phyloP scores from a whole-genome alignment of 2,329 filamentous ascomycete genomes.

The Acrodontium crateriforme region DNA sequence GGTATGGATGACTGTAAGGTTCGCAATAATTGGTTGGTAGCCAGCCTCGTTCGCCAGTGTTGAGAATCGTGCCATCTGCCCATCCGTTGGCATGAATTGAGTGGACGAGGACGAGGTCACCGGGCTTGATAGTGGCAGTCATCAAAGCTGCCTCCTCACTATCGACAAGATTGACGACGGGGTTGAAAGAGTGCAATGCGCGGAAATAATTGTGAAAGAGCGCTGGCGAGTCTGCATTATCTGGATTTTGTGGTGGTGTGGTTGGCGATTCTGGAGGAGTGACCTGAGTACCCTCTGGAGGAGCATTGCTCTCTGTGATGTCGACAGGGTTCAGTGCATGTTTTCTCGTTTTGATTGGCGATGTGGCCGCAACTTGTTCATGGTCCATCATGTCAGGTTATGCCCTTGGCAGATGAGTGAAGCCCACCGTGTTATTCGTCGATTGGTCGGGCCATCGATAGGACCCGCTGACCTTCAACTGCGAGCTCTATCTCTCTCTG shows the following conservation, averaged over 20 bases:
- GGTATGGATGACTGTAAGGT: conserved; percentile 76
- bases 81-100: conserved; percentile 97
- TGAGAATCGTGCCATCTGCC: conserved; percentile 86
- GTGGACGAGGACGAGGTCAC: conserved; percentile 86
- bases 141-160: conserved; percentile 49
- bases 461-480: too few relatives aligned
- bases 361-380: too few relatives aligned
- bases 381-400: too few relatives aligned
- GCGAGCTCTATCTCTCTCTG: too few relatives aligned
- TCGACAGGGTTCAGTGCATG: too few relatives aligned
- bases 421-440: too few relatives aligned
- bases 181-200: conserved; percentile 86
- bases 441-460: too few relatives aligned
- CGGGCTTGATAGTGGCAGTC: conserved; percentile 75
- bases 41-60: conserved; percentile 82
- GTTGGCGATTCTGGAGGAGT: too few relatives aligned
- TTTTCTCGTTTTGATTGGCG: too few relatives aligned
- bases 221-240: conserved; percentile 27
- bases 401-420: too few relatives aligned
- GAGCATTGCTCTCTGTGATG: too few relatives aligned
- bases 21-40: conserved; percentile 97
- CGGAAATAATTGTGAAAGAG: conserved; percentile 90
- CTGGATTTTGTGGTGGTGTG: conserved; percentile 10
- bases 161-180: conserved; percentile 61
- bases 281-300: too few relatives aligned